Evolutionary conservation across 2,329 filamentous ascomycete species (phyloP).

Genomic region (Aureobasidium uvarum): DNA sequence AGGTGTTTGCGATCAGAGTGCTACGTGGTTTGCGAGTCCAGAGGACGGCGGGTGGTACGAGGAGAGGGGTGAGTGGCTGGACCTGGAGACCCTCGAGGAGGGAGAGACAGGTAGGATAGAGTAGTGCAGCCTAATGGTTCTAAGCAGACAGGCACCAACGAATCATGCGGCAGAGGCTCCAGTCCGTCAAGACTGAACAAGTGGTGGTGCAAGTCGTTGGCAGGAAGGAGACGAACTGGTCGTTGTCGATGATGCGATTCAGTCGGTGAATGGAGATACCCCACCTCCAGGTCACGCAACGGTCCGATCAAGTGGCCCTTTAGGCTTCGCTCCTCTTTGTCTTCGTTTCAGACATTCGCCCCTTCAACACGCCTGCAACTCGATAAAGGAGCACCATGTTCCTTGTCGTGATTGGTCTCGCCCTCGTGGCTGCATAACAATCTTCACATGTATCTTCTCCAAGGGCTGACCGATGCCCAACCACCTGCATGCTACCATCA

Average conservation of each 20-base stretch:
- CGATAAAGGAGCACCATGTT: not conserved
- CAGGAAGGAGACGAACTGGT: slow-evolving; percentile 13
- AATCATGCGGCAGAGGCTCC: slow-evolving; percentile 12
- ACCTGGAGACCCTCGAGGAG: not conserved
- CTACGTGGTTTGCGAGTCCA: not conserved
- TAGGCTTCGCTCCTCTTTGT: slow-evolving; percentile 18
- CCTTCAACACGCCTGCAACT: not conserved
- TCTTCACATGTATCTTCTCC: not conserved
- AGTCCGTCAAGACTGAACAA: slow-evolving; percentile 4
- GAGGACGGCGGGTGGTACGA: slow-evolving; percentile 4
- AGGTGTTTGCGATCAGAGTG: not conserved
- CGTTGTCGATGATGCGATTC: slow-evolving; percentile 20
- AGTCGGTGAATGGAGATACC: slow-evolving; percentile 14
- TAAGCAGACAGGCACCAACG: slow-evolving; percentile 16
- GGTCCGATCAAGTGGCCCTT: slow-evolving; percentile 13
- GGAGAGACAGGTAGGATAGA: not conserved
- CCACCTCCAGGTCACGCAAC: slow-evolving; percentile 20
- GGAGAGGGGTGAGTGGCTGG: slow-evolving; percentile 18
- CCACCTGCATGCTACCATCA: slow-evolving; percentile 11
- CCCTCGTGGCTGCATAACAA: slow-evolving; percentile 7
- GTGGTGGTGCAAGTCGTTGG: not conserved
- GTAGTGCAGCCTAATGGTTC: slow-evolving; percentile 14
- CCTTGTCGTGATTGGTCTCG: slow-evolving; percentile 11
- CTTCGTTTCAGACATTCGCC: slow-evolving; percentile 2
- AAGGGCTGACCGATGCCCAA: slow-evolving; percentile 5